Percentiles rank a stretch among this genome's conserved stretches.
Evolutionary conservation across 2,329 filamentous ascomycete species (phyloP).

Genomic region (Neopestalotiopsis rosae): DNA sequence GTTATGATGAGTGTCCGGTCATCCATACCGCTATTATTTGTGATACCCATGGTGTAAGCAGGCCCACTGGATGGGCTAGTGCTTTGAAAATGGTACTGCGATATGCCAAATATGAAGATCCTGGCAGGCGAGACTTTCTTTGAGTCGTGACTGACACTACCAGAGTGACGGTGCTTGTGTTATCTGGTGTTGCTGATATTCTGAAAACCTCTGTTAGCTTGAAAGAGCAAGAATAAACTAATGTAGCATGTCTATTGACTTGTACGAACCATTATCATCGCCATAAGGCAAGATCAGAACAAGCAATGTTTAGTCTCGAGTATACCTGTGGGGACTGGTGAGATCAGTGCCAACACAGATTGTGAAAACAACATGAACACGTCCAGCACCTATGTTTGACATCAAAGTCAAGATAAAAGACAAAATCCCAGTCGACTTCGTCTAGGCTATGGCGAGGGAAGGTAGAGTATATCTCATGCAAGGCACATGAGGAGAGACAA

Average conservation of each 20-base stretch:
- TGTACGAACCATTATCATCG: conserved; percentile 17
- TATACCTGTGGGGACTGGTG: conserved; percentile 9
- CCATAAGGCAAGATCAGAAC: background rate
- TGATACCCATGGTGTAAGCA: background rate
- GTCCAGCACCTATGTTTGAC: background rate
- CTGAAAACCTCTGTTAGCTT: background rate
- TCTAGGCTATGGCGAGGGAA: background rate
- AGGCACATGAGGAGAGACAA: background rate
- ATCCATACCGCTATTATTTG: conserved; percentile 19
- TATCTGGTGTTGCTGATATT: background rate
- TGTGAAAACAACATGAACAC: background rate
- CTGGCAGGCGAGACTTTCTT: background rate
- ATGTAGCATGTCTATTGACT: background rate
- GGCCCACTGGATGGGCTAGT: background rate
- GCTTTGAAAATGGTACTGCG: background rate
- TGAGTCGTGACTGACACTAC: background rate
- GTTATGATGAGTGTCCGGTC: conserved; percentile 54
- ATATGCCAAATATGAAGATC: background rate
- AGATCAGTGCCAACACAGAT: background rate
- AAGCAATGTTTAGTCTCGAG: too few species aligned
- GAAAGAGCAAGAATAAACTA: background rate
- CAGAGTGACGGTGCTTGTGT: background rate
- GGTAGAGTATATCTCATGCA: background rate
- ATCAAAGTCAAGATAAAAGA: background rate
- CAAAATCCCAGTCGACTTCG: background rate